Percentiles rank a stretch among this genome's conserved stretches.
Evolutionary conservation across 2,329 filamentous ascomycete genomes (phyloP).

Genomic region (Talaromyces sp.): DNA sequence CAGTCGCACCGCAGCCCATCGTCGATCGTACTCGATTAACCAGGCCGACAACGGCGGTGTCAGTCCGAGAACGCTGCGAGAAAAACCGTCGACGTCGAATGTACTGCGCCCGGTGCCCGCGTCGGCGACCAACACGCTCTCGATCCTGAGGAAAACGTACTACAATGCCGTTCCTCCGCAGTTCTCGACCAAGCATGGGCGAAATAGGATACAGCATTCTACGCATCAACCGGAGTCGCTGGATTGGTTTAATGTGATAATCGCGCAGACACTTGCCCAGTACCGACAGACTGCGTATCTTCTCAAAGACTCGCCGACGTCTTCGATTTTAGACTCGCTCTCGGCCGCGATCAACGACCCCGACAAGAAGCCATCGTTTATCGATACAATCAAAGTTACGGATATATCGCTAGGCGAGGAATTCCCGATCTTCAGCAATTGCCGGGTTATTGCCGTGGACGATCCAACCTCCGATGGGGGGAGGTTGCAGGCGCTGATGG

Average conservation of each 20-base stretch:
- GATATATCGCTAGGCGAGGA: constrained; percentile 94
- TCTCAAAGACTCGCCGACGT: constrained; percentile 58
- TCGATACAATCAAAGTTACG: constrained; percentile 89
- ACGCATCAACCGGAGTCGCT: constrained; percentile 94
- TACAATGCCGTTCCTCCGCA: constrained; percentile 62
- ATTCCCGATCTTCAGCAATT: constrained; percentile 98
- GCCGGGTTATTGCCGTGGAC: constrained; percentile 81
- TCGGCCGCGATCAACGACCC: constrained; percentile 83
- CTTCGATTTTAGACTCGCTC: constrained; percentile 72
- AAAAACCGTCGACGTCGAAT: constrained; percentile 56
- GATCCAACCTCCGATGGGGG: constrained; percentile 59
- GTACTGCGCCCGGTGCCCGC: constrained; percentile 68
- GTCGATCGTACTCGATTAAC: constrained; percentile 64
- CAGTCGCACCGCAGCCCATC: constrained; percentile 72
- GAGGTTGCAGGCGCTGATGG: constrained; percentile 87
- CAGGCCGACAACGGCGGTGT: constrained; percentile 22
- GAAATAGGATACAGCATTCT: constrained; percentile 47
- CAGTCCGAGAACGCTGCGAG: constrained; percentile 28
- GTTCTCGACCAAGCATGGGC: constrained; percentile 36
- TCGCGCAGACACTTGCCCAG: constrained; percentile 95
- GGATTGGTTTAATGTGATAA: constrained; percentile 98
- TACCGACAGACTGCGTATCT: constrained; percentile 88
- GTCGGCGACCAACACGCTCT: constrained; percentile 75
- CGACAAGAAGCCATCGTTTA: constrained; percentile 80
- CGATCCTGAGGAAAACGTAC: constrained; percentile 90